These are phyloP conservation scores for Zymoseptoria ardabiliae DNA, from an alignment of 2,329 filamentous ascomycete genomes.

Conservation along the genomic window DNA sequence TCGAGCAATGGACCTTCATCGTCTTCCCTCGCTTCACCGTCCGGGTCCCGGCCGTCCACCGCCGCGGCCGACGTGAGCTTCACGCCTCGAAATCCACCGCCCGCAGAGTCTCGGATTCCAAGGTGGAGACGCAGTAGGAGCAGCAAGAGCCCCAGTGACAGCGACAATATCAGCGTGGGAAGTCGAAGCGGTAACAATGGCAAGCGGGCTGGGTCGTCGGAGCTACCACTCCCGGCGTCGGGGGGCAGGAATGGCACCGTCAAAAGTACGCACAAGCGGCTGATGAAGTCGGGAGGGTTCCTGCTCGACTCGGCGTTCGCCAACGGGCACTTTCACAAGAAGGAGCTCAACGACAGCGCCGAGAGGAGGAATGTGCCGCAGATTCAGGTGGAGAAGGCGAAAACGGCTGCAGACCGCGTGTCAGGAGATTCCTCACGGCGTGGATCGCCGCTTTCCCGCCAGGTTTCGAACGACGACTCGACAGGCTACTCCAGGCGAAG, in stretches of 20 bases:
- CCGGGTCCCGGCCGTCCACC: conserved; percentile 6
- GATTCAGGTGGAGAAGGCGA: conserved; percentile 16
- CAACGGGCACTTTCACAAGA: conserved; percentile 14
- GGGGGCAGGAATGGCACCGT: conserved; percentile 4
- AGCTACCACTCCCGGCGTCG: neutral
- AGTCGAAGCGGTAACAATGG: conserved; percentile 7
- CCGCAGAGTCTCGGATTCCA: conserved; percentile 21
- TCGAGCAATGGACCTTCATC: neutral
- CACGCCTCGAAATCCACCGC: conserved; percentile 20
- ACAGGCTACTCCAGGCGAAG: conserved; percentile 5
- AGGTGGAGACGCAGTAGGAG: conserved; percentile 10
- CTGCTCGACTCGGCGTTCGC: conserved; percentile 22
- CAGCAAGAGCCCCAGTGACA: conserved; percentile 3
- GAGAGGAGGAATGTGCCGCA: conserved; percentile 16
- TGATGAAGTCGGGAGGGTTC: conserved; percentile 35
- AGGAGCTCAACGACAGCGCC: neutral
- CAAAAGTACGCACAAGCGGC: conserved; percentile 10
- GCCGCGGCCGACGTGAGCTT: conserved; percentile 23
- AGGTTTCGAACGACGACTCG: conserved; percentile 15
- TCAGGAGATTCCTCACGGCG: conserved; percentile 23
- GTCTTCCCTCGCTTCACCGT: neutral
- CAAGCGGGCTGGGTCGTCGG: conserved; percentile 1
- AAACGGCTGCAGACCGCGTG: conserved; percentile 5
- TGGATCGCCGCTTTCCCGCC: conserved; percentile 23
- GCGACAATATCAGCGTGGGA: neutral